These are phyloP conservation scores for Ambrosiella xylebori DNA, from an alignment of 2,329 filamentous ascomycete species.

Conservation along the genomic window DNA sequence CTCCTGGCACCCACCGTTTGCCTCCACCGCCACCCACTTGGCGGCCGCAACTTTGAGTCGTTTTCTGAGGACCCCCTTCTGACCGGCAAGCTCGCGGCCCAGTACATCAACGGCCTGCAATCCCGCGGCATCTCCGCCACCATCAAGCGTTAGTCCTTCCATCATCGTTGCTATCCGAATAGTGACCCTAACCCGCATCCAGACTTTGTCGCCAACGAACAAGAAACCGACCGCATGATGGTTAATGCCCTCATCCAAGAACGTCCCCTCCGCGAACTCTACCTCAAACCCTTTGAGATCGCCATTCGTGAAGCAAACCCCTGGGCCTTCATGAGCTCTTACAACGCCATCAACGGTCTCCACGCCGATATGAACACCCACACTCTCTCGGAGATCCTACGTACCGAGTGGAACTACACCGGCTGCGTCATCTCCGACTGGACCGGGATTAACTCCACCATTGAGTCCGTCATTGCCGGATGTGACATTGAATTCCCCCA, in stretches of 20 bases:
- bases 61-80: conserved; percentile 71
- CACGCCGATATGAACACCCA: conserved; percentile 41
- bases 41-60: conserved; percentile 75
- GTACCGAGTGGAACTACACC: conserved; percentile 45
- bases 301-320: conserved; percentile 51
- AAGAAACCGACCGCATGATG: conserved; percentile 50
- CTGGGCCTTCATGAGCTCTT: conserved; percentile 53
- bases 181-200: neutral
- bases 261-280: conserved; percentile 49
- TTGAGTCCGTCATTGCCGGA: conserved; percentile 36
- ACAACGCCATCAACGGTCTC: conserved; percentile 48
- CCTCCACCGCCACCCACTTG: conserved; percentile 65
- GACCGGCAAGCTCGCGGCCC: conserved; percentile 54
- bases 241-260: conserved; percentile 49
- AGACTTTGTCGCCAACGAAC: conserved; percentile 57
- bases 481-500: conserved; percentile 42
- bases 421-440: conserved; percentile 44
- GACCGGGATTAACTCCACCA: conserved; percentile 39
- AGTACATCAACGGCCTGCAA: conserved; percentile 57
- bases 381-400: conserved; percentile 38
- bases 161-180: conserved; percentile 5
- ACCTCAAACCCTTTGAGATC: conserved; percentile 60
- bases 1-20: conserved; percentile 64
- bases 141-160: conserved; percentile 45
- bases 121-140: conserved; percentile 58